Evolutionary conservation across 1,284 basidiomycete species (phyloP), one percentile per base, ranked within the genome.

Genomic region (Phenoliferia sp.): DNA sequence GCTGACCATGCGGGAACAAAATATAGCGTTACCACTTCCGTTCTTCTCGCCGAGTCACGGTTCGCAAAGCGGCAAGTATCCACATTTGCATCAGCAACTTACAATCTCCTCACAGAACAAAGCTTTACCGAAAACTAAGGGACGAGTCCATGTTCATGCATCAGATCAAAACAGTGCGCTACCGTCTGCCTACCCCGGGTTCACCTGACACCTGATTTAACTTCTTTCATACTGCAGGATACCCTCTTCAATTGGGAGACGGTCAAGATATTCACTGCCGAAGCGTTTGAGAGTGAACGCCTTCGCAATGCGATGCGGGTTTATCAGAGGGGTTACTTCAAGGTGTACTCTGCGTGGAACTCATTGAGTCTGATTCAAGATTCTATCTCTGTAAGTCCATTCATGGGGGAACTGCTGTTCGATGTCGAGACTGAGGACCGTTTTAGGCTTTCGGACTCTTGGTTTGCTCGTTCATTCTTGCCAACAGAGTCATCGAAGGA

Each of bases 381-480:
- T 76, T 84, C 89, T 68, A 88, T 92, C 76, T 88, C 71, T 75
- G 85, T 80, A 15, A 29, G 33, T 44, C 62, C 15, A 31, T 15
- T 36, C 59, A 22, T 9, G 28, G 34, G n/a, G 3, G n/a, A 1
- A 0, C 26, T 4, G 15, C 31, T 67, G 39, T 66, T 17, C 29
- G 39, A 12, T 44, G 39, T 15, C 39, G 15, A 22, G 39, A 44
- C 22, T 22, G 39, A 12, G 12, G 15, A 7, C 3, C 48, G 9
- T 5, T n/a, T 2, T 52, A 68, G 61, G 87, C 87, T 22, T 78
- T 85, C 58, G 90, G 90, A 29, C 83, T 93, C 29, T 85, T 93
- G 17, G 80, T 90, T 55, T 90, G 91, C 32, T 87, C 87, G 31
- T 81, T 90, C 79, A 86, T 91, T 68, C 88, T 92, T 44, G 88